Base-by-base conservation (phyloP, 163 green algal genomes). In the Scenedesmus sp. region DNA sequence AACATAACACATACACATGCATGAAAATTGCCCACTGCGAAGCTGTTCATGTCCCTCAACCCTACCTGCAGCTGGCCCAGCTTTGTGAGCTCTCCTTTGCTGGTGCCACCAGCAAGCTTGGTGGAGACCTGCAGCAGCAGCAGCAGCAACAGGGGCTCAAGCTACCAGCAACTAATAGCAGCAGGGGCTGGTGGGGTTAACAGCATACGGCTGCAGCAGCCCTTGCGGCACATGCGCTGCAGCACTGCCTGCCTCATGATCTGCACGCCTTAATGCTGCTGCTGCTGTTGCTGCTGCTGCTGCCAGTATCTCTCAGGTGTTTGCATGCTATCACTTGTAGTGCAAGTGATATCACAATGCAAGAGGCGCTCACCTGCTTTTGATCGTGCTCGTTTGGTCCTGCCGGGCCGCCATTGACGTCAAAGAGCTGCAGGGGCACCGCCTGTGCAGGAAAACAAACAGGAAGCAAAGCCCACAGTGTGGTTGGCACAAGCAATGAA, bases 1-100 rank as follows among this genome's bases (percentile, higher is more conserved):
- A 46, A 46, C 34, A 46, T 46, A 46, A 46, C 34, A 46, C 34
- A 46, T 46, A 46, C 34, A 46, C 34, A 46, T 46, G 34, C 34
- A 46, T 46, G 34, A 46, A 46, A 0, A 46, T 46, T 46, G 34
- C 34, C 34, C 34, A 46, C 34, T 46, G 34, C 34, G 34, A 46
- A 46, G 34, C 34, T 46, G 34, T 46, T 46, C 34, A 46, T 46
- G 34, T 46, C 34, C 34, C 34, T 46, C 34, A 46, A 46, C 34
- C 56, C 9, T n/a, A 96, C 94, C 94, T 98, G 96, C 84, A 92
- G 60, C 93, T 98, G 95, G 0, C 96, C 96, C 16, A 96, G 56
- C 46, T 93, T 83, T 1, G 96, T 98, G 7, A 98, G 96, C 95
- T 98, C 94, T 16, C 96, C 96, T 92, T 96, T 97, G 82, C 88